These are phyloP conservation scores for Suillus hirtellus DNA, from an alignment of 768 basidiomycete species.

Conservation along the genomic window DNA sequence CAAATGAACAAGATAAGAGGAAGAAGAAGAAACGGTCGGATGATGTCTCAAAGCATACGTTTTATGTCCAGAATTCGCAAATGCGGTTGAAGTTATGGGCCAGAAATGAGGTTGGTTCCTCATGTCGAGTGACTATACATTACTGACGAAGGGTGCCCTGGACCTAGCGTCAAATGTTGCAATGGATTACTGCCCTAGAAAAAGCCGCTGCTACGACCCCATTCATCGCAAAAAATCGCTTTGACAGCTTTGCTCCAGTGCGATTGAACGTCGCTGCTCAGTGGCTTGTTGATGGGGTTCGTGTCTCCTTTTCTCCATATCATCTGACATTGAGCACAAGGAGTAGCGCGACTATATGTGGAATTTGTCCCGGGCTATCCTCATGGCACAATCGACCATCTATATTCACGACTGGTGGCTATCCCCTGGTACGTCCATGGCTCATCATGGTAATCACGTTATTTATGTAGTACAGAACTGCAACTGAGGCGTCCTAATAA, in stretches of 20 bases:
- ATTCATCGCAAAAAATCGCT: conserved; percentile 81
- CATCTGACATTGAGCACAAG: not conserved
- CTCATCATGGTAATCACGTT: not conserved
- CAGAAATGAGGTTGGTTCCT: conserved; percentile 68
- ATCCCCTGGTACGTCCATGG: conserved; percentile 62
- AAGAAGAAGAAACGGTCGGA: conserved; percentile 48
- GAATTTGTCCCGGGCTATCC: conserved; percentile 90
- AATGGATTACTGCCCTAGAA: conserved; percentile 93
- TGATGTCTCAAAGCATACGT: conserved; percentile 90
- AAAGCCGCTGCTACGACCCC: conserved; percentile 73
- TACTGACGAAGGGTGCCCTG: conserved; percentile 9
- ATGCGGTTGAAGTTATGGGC: conserved; percentile 84
- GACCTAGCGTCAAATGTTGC: conserved; percentile 86
- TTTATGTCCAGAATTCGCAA: conserved; percentile 91
- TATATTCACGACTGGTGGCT: conserved; percentile 99
- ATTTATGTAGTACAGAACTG: conserved; percentile 52
- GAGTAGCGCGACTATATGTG: conserved; percentile 93
- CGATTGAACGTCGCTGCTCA: conserved; percentile 92
- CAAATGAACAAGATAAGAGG: conserved; percentile 40
- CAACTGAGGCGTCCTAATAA: conserved; percentile 83
- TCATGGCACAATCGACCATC: conserved; percentile 83
- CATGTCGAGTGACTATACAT: not conserved
- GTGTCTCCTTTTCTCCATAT: not conserved
- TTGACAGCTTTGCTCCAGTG: conserved; percentile 92
- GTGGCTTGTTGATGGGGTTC: conserved; percentile 96